A percentile compares a stretch with the other conserved stretches of the same genome.
Evolutionary conservation across 495 filamentous ascomycete species (phyloP).

Genomic region (Emericellopsis terricola): DNA sequence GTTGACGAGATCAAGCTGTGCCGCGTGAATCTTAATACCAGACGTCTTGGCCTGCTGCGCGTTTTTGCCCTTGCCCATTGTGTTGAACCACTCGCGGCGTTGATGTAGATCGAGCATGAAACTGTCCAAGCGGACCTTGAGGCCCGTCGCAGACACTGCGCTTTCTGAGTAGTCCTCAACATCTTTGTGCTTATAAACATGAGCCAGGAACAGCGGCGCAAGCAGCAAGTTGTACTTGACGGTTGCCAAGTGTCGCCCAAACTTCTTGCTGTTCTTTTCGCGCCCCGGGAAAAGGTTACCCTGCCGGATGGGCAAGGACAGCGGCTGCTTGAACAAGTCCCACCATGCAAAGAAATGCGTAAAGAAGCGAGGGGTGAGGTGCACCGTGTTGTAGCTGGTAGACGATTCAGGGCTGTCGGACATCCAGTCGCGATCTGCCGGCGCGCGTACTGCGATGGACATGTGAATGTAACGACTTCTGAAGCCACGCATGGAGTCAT

Average conservation of each 20-base stretch:
- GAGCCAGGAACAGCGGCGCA: slow-evolving; percentile 82
- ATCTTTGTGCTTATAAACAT: slow-evolving; percentile 98
- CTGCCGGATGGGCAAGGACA: slow-evolving; percentile 89
- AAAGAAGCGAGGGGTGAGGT: slow-evolving; percentile 87
- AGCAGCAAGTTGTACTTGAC: slow-evolving; percentile 93
- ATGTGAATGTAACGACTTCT: slow-evolving; percentile 91
- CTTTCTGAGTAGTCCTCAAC: slow-evolving; percentile 68
- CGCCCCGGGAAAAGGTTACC: slow-evolving; percentile 76
- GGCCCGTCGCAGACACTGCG: slow-evolving; percentile 72
- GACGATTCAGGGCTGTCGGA: slow-evolving; percentile 53
- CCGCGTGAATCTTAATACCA: slow-evolving; percentile 87
- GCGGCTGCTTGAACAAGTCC: slow-evolving; percentile 84
- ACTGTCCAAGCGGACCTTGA: slow-evolving; percentile 86
- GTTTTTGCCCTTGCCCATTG: slow-evolving; percentile 50
- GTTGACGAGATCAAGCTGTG: slow-evolving; percentile 76
- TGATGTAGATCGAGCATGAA: slow-evolving; percentile 95
- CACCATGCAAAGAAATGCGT: slow-evolving; percentile 98
- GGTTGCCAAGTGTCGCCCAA: slow-evolving; percentile 86
- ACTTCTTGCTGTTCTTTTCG: slow-evolving; percentile 96
- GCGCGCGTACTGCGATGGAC: slow-evolving; percentile 75
- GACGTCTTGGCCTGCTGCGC: slow-evolving; percentile 54
- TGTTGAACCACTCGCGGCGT: slow-evolving; percentile 77
- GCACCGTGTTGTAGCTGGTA: slow-evolving; percentile 83
- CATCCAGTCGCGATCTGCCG: slow-evolving; percentile 63
- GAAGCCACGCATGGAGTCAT: slow-evolving; percentile 89